These are phyloP conservation scores for Trifolium dubium DNA, from an alignment of 306 rosid species.

Conservation along the genomic window DNA sequence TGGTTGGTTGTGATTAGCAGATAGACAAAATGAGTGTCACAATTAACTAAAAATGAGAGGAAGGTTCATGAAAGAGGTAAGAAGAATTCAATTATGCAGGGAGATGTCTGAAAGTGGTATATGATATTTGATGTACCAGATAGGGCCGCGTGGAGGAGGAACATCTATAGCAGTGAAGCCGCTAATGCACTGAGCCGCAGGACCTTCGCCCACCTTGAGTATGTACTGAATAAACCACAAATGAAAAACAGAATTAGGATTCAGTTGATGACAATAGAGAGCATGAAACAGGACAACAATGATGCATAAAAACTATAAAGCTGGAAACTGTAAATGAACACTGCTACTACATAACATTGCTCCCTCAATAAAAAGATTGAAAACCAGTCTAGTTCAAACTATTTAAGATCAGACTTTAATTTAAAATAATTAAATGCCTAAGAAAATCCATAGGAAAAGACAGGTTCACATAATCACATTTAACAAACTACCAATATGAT, in stretches of 20 bases:
- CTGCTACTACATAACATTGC: slow-evolving; percentile 10
- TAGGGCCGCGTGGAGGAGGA: slow-evolving; percentile 92
- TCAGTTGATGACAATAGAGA: neutral
- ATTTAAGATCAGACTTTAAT: neutral
- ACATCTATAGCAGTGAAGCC: slow-evolving; percentile 78
- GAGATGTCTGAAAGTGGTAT: neutral
- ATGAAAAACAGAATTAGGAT: slow-evolving; percentile 28
- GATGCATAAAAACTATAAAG: neutral
- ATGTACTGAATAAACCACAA: slow-evolving; percentile 69
- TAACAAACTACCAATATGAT: neutral
- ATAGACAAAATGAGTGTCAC: no score
- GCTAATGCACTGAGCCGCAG: slow-evolving; percentile 87
- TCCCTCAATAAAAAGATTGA: neutral
- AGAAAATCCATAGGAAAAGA: neutral
- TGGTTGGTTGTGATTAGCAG: no score
- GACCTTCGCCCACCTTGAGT: slow-evolving; percentile 79
- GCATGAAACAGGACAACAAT: slow-evolving; percentile 11
- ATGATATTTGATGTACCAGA: slow-evolving; percentile 62
- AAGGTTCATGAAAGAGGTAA: neutral
- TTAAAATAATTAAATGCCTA: neutral
- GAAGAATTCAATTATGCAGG: neutral
- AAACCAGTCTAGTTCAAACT: neutral
- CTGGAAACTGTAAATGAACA: neutral
- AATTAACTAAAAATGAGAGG: neutral
- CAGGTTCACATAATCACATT: neutral